Evolutionary conservation across 352 stramenopile genomes (phyloP).

Genomic region (Globisporangium perplexum): DNA sequence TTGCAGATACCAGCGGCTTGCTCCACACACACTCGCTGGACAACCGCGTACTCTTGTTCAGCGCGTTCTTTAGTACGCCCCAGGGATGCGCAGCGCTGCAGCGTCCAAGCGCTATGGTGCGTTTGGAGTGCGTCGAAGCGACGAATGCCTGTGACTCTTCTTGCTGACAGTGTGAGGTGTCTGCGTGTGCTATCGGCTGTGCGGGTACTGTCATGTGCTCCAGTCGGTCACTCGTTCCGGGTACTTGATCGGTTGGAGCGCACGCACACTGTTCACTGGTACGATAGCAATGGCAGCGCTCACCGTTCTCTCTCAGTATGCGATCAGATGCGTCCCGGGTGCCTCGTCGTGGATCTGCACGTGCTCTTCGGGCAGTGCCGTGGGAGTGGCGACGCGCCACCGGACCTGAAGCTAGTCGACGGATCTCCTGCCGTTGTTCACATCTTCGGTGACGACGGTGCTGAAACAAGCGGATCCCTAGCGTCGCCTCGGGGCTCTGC

Average conservation of each 20-base stretch:
- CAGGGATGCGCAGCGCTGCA: conserved; percentile 4
- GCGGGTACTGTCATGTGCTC: neutral
- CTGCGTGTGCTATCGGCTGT: neutral
- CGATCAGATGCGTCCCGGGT: conserved; percentile 20
- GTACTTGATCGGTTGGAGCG: conserved; percentile 14
- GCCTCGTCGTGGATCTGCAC: conserved; percentile 24
- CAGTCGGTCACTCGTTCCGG: conserved; percentile 14
- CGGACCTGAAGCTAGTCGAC: neutral
- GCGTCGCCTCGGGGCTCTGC: conserved; percentile 19
- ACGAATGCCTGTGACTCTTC: neutral
- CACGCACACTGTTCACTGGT: neutral
- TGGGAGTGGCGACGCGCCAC: neutral
- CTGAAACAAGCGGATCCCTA: conserved; percentile 3
- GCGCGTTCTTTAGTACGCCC: conserved; percentile 5
- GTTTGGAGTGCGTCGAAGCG: neutral
- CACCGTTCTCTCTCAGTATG: conserved; percentile 16
- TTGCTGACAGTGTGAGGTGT: neutral
- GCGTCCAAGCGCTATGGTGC: conserved; percentile 17
- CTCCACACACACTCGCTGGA: conserved; percentile 30
- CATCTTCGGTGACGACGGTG: conserved; percentile 4
- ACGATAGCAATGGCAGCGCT: neutral
- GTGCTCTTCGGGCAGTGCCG: conserved; percentile 29
- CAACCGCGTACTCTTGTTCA: conserved; percentile 19
- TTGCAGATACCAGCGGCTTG: conserved; percentile 21
- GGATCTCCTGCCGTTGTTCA: neutral